These are phyloP conservation scores for Claviceps fusiformis DNA, from an alignment of 2,329 filamentous ascomycete species.

Conservation along the genomic window DNA sequence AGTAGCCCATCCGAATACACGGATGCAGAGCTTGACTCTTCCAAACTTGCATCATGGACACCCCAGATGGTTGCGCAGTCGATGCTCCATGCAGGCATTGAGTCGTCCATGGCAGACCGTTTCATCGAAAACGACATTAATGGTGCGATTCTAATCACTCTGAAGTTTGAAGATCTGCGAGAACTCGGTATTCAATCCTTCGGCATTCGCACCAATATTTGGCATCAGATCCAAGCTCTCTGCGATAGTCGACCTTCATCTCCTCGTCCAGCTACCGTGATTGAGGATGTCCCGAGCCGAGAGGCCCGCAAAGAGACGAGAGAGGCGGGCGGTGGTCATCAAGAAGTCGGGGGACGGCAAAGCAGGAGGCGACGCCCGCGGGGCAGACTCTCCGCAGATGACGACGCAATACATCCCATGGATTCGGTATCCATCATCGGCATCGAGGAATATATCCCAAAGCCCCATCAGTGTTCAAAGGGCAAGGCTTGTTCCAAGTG, in stretches of 20 bases:
- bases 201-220: conserved; percentile 64
- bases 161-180: conserved; percentile 79
- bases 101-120: conserved; percentile 61
- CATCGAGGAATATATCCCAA: conserved; percentile 79
- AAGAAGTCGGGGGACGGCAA: conserved; percentile 22
- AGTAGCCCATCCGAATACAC: conserved; percentile 44
- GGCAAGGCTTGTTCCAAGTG: conserved; percentile 77
- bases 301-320: conserved; percentile 33
- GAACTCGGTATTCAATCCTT: conserved; percentile 73
- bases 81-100: conserved; percentile 76
- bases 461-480: conserved; percentile 71
- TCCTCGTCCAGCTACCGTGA: conserved; percentile 42
- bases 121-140: conserved; percentile 91
- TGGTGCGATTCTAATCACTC: conserved; percentile 71
- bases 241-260: conserved; percentile 40
- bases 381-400: conserved; percentile 30
- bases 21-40: conserved; percentile 41
- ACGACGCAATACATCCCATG: conserved; percentile 60
- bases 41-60: conserved; percentile 51
- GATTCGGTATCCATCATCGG: conserved; percentile 86
- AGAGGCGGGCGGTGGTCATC: conserved; percentile 19
- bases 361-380: conserved; percentile 26
- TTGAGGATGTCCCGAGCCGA: conserved; percentile 44
- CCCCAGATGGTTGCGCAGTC: conserved; percentile 69
- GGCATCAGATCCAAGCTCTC: conserved; percentile 64